Evolutionary conservation across 805 yeast species (phyloP), one percentile per base, ranked within the genome.

Genomic region (Lachancea nothofagi): DNA sequence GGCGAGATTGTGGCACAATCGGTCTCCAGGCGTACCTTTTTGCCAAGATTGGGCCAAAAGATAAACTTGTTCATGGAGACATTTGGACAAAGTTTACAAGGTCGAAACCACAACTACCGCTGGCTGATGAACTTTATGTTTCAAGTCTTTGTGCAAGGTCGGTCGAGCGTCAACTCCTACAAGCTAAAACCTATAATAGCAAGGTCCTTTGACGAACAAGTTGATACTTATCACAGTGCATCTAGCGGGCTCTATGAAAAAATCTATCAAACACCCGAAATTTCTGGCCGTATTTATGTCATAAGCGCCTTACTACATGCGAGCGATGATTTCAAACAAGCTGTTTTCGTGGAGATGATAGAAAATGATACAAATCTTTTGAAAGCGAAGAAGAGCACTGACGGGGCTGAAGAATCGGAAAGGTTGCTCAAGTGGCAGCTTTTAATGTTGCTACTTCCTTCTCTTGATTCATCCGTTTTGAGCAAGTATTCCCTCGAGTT

Each of bases 371-470:
- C 67, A 46, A 66, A 69, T 27, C 55, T 83, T 3, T 60, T 78
- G 28, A 50, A 55, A 1, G 80, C 83, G 2, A 50, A 62, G 22
- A 77, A 72, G 51, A 67, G 75, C 29, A 73, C 77, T 0, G 93
- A 84, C 53, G 83, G 85, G 0, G 63, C 64, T 6, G 95, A 85
- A 54, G 93, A 84, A 52, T 63, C 75, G 62, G 68, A 67, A 38
- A 67, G 97, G 44, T 59, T 84, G 7, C 73, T 71, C 42, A 54
- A 78, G 6, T 72, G 77, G 47, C 72, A 76, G 22, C 66, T 83
- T 14, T 49, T 83, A 8, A 45, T 82, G 12, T 43, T 76, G 2
- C 46, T 77, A 8, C 43, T 70, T 15, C 71, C 67, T 31, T 50
- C 57, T 2, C 45, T 71, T 2, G 53, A 65, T 4, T 33, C 53